Conservation (phyloP, 2,329 filamentous ascomycete species). For the Xylariales sp. region DNA sequence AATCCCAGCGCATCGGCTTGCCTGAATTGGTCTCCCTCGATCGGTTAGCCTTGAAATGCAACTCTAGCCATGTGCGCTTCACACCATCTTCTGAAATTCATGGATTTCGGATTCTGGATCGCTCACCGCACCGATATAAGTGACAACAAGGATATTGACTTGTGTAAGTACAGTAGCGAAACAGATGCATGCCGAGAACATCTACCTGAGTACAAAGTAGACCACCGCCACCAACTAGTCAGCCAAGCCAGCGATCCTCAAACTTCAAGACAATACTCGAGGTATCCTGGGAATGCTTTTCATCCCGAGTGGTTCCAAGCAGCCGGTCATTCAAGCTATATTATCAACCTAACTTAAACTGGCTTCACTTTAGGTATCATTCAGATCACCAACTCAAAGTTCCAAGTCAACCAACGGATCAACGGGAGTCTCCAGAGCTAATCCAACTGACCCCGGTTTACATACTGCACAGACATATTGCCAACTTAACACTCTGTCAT, state of each 20-base stretch:
- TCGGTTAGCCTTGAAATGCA: background rate
- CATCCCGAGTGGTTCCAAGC: background rate
- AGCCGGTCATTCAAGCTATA: background rate
- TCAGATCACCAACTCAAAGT: too few species aligned
- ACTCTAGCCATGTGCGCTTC: slow-evolving; percentile 1
- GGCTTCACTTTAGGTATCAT: slow-evolving; percentile 5
- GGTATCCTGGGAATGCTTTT: background rate
- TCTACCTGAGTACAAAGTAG: background rate
- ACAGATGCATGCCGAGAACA: background rate
- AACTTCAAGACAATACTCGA: background rate
- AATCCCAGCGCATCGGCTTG: slow-evolving; percentile 5
- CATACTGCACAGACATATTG: background rate
- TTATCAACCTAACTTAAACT: slow-evolving; percentile 7
- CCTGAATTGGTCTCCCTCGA: slow-evolving; percentile 4
- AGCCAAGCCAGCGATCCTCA: background rate
- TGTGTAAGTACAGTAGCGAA: background rate
- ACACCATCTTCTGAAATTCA: slow-evolving; percentile 1
- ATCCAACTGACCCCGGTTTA: too few species aligned
- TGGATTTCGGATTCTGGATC: background rate
- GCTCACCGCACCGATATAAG: background rate
- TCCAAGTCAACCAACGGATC: background rate
- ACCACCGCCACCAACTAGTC: background rate
- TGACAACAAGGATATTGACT: background rate
- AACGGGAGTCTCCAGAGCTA: background rate
- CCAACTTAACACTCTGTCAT: background rate